Conservation (phyloP, 805 yeast species). For the Isabelozyma pseudorhagii region DNA sequence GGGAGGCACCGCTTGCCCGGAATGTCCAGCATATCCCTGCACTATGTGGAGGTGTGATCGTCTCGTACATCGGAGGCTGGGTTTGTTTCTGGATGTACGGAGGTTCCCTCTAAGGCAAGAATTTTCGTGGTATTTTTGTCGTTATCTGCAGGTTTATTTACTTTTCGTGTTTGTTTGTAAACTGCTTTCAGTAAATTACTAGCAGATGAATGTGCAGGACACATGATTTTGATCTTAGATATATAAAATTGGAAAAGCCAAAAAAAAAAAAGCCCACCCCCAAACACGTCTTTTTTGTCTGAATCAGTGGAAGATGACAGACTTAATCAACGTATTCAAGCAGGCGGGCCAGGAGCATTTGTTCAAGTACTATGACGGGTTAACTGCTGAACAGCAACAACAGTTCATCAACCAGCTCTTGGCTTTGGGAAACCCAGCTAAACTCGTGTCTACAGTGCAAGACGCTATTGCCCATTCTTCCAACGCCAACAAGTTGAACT, state of each 20-base stretch:
- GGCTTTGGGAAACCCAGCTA: constrained; percentile 38
- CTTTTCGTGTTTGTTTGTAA: neutral
- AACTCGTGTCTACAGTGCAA: constrained; percentile 40
- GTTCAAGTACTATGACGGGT: constrained; percentile 44
- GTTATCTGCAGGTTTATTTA: neutral
- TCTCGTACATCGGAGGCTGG: no score
- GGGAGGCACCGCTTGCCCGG: no score
- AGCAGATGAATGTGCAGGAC: neutral
- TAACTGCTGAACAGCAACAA: constrained; percentile 32
- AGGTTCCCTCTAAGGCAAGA: neutral
- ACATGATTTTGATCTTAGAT: neutral
- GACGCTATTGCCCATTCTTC: constrained; percentile 43
- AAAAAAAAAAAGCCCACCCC: no score
- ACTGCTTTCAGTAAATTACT: neutral
- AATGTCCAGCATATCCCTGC: no score
- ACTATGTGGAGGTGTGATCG: no score
- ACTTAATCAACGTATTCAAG: constrained; percentile 26
- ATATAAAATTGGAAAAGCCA: neutral
- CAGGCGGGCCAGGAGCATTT: constrained; percentile 54
- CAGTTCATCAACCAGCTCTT: constrained; percentile 40
- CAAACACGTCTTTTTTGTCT: neutral
- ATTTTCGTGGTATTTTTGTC: neutral
- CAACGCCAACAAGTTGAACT: constrained; percentile 18
- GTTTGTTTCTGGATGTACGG: neutral
- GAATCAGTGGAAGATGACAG: neutral